Conservation (phyloP, 768 basidiomycete species). For the Suillus subalutaceus region DNA sequence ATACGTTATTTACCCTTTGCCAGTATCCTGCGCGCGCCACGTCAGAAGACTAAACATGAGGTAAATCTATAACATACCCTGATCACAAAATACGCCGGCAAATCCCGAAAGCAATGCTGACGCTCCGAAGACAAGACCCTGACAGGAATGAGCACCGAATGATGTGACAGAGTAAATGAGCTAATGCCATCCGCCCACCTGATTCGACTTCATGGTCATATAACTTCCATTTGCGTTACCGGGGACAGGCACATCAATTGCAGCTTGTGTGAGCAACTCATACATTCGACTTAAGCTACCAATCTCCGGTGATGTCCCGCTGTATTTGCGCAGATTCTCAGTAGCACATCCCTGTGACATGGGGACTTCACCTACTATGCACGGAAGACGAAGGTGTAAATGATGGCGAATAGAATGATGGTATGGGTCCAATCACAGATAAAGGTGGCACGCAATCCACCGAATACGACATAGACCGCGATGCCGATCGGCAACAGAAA, state of each 20-base stretch:
- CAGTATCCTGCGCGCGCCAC: constrained; percentile 35
- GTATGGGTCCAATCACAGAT: constrained; percentile 30
- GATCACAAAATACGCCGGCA: constrained; percentile 39
- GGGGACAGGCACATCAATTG: constrained; percentile 18
- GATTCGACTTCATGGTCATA: constrained; percentile 23
- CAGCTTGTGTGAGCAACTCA: constrained; percentile 21
- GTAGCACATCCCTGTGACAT: neutral
- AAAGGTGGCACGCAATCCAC: constrained; percentile 27
- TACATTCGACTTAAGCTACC: constrained; percentile 46
- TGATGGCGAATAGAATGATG: constrained; percentile 34
- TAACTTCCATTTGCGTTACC: constrained; percentile 24
- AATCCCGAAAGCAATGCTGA: constrained; percentile 32
- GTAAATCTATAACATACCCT: constrained; percentile 24
- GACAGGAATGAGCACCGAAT: neutral
- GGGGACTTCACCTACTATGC: constrained; percentile 9
- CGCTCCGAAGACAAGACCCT: constrained; percentile 29
- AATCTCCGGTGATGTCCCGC: constrained; percentile 64
- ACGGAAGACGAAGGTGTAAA: constrained; percentile 27
- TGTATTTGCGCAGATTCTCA: neutral
- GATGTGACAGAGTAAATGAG: neutral
- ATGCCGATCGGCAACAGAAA: constrained; percentile 35
- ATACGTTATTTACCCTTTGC: constrained; percentile 34
- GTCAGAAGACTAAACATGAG: constrained; percentile 5
- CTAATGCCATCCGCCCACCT: neutral
- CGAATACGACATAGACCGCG: constrained; percentile 26